These are phyloP conservation scores for Hamigera avellanea DNA, from an alignment of 495 filamentous ascomycete species.

Conservation along the genomic window DNA sequence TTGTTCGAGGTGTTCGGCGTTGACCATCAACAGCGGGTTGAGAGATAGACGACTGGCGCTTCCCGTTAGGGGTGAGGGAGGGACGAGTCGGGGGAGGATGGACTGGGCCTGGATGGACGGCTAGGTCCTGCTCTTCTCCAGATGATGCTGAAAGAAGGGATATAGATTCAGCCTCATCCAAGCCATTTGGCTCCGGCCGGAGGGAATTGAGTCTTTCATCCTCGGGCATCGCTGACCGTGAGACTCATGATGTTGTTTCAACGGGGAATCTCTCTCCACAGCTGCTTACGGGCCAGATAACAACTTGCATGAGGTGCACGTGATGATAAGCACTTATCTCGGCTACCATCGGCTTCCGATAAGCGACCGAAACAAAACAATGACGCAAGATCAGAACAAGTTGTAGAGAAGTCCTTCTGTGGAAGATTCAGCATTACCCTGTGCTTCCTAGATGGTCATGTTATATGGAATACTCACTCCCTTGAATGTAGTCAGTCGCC, in stretches of 20 bases:
- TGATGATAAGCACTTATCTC: constrained; percentile 8
- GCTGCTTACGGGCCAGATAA: constrained; percentile 11
- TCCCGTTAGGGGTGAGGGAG: constrained; percentile 8
- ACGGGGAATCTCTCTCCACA: too few relatives aligned
- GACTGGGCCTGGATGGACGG: constrained; percentile 11
- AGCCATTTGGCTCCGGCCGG: constrained; percentile 18
- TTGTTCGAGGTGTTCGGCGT: constrained; percentile 60
- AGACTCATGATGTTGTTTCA: constrained; percentile 1
- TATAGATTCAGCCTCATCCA: constrained; percentile 17
- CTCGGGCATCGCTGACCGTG: constrained; percentile 30
- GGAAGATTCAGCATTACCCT: too few relatives aligned
- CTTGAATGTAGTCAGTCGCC: too few relatives aligned
- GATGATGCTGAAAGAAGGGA: constrained; percentile 15
- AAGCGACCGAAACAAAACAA: too few relatives aligned
- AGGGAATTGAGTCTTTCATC: constrained; percentile 25
- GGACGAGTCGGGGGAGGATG: constrained; percentile 9
- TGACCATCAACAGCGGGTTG: constrained; percentile 28
- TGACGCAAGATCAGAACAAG: too few relatives aligned
- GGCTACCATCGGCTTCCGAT: too few relatives aligned
- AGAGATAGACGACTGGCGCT: constrained; percentile 34
- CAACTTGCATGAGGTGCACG: constrained; percentile 2
- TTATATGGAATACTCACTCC: too few relatives aligned
- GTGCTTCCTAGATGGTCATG: too few relatives aligned
- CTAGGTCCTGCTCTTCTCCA: constrained; percentile 16
- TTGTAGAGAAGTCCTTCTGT: too few relatives aligned